Evolutionary conservation across 2,329 filamentous ascomycete species (phyloP), one percentile per base, ranked within the genome.

Genomic region (Penicillium fuscoglaucum): DNA sequence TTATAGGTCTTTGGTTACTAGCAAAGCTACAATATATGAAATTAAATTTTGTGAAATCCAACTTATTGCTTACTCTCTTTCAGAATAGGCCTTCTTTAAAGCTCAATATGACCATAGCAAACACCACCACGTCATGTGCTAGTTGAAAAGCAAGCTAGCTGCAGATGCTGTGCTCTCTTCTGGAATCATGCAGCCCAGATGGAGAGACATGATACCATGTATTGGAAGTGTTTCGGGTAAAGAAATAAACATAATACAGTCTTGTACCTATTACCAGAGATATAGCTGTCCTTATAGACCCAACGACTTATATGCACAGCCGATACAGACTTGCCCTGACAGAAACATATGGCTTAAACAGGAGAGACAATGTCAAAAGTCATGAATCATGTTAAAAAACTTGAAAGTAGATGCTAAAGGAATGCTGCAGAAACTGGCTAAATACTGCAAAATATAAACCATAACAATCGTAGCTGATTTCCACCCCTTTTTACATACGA

Each of bases 91-190:
- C 19, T 21, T 21, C 19, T 21, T 21, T 21, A 21, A 21, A 21
- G 19, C 19, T 21, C 19, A 21, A 21, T 21, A 21, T 21, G 19
- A 21, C 19, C 19, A 21, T 21, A 21, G 19, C 1, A 21, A 21
- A 21, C 19, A 21, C 19, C 19, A 21, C 19, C 19, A 21, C 19
- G 19, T 21, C 19, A 21, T 21, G 19, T 21, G 19, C 19, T 21
- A 21, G 19, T 21, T 21, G 19, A 21, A 21, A 21, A 21, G 19
- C 19, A 21, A 21, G 19, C 19, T 21, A 21, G 19, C 2, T 52
- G 41, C 55, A 52, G 19, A 39, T 52, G 54, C n/a, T 46, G 48
- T 52, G 48, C 12, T 47, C 15, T 13, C 19, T 57, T 53, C 41
- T 53, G 21, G 35, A 52, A 41, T 33, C 6, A 52, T 52, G 48